A percentile compares a stretch with the other conserved stretches of the same genome.
Conservation (phyloP, 768 basidiomycete genomes). For the Piloderma croceum region DNA sequence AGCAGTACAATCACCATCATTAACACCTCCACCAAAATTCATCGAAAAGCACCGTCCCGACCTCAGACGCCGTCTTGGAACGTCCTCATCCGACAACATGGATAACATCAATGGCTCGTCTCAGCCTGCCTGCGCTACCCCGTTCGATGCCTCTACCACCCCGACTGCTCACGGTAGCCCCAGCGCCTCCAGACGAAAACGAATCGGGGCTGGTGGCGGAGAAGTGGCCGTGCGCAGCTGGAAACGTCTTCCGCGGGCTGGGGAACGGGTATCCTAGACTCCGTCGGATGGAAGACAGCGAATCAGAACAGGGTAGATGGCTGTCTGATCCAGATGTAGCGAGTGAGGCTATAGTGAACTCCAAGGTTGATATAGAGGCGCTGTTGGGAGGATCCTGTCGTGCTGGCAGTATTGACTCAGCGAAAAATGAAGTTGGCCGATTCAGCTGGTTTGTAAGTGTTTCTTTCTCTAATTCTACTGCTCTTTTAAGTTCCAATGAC, state of each 20-base stretch:
- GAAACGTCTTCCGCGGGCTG: too few species aligned
- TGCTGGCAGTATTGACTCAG: slow-evolving; percentile 44
- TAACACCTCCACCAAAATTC: too few species aligned
- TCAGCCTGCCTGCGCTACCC: slow-evolving; percentile 39
- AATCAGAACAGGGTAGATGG: neutral
- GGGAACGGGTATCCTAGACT: slow-evolving; percentile 42
- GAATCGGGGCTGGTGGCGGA: too few species aligned
- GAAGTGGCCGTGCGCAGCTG: too few species aligned
- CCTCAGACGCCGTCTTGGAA: slow-evolving; percentile 55
- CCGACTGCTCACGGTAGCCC: too few species aligned
- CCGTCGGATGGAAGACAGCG: slow-evolving; percentile 22
- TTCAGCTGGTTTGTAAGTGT: slow-evolving; percentile 59
- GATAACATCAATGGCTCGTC: slow-evolving; percentile 22
- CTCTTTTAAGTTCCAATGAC: too few species aligned
- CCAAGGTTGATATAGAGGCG: slow-evolving; percentile 56
- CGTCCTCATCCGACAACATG: slow-evolving; percentile 33
- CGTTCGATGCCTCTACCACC: slow-evolving; percentile 34
- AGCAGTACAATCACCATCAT: too few species aligned
- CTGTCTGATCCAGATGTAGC: slow-evolving; percentile 34
- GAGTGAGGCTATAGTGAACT: slow-evolving; percentile 50
- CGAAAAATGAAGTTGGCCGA: slow-evolving; percentile 51
- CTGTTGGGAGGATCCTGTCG: slow-evolving; percentile 57
- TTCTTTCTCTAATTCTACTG: neutral
- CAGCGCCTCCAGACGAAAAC: too few species aligned
- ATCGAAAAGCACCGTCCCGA: slow-evolving; percentile 51